phyloP scores from a whole-genome alignment of 2,329 filamentous ascomycete genomes.

The Camptophora hylomeconis region DNA sequence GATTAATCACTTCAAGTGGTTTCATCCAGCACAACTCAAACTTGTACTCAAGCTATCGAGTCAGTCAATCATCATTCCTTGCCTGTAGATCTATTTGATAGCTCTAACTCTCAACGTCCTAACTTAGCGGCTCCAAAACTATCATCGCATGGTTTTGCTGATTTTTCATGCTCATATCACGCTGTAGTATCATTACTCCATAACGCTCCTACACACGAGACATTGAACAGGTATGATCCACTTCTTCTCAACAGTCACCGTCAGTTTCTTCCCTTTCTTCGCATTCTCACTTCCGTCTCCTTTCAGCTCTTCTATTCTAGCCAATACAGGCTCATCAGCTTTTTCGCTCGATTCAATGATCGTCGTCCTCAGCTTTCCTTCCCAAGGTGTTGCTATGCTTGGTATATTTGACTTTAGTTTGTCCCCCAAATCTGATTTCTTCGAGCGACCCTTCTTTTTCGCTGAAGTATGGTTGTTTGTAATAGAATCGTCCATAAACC shows the following conservation, averaged over 20 bases:
- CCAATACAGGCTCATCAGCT: conserved; percentile 7
- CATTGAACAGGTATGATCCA: too few species aligned
- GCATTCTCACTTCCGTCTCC: conserved; percentile 4
- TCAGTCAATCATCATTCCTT: too few species aligned
- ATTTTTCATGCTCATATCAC: not conserved
- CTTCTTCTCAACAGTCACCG: conserved; percentile 2
- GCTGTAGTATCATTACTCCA: too few species aligned
- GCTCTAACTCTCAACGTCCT: too few species aligned
- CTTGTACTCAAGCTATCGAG: too few species aligned
- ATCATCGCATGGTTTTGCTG: too few species aligned
- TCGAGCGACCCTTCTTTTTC: conserved; percentile 1
- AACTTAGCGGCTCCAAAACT: too few species aligned
- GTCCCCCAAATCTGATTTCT: conserved; percentile 8
- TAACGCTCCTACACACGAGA: too few species aligned
- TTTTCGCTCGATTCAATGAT: conserved; percentile 5
- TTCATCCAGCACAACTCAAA: too few species aligned
- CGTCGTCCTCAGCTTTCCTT: conserved; percentile 1
- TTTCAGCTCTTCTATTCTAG: conserved; percentile 5
- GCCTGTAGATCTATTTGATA: too few species aligned
- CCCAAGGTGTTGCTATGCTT: not conserved
- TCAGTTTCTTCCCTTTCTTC: conserved; percentile 6
- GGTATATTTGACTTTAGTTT: conserved; percentile 1
- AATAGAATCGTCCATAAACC: not conserved
- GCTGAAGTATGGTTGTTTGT: not conserved
- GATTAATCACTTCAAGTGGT: too few species aligned